A percentile compares a stretch with the other conserved stretches of the same genome.
phyloP scores from a whole-genome alignment of 306 rosid species.

The Glycine soja region DNA sequence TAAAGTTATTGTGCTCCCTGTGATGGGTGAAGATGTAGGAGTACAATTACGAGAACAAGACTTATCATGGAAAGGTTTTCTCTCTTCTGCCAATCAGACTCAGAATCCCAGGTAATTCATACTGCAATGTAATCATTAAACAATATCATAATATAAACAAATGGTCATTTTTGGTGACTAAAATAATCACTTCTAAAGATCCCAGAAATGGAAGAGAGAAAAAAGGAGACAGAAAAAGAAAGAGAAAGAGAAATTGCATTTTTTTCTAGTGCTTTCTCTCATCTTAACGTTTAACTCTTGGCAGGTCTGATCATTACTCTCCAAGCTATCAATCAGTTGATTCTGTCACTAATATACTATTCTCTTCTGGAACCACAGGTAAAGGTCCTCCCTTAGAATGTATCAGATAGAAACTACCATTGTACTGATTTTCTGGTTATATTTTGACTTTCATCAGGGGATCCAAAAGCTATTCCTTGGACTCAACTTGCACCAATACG shows the following conservation, averaged over 20 bases:
- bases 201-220: background rate
- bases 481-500: constrained; percentile 92
- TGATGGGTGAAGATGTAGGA: constrained; percentile 58
- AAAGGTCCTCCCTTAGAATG: constrained; percentile 24
- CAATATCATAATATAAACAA: constrained; percentile 12
- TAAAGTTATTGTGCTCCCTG: constrained; percentile 84
- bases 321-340: constrained; percentile 73
- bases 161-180: constrained; percentile 22
- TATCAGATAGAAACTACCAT: constrained; percentile 13
- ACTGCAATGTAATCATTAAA: constrained; percentile 1
- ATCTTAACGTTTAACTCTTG: constrained; percentile 41
- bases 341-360: constrained; percentile 76
- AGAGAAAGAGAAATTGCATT: background rate
- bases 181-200: constrained; percentile 22
- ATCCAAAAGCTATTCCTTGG: constrained; percentile 98
- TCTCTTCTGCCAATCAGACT: constrained; percentile 55
- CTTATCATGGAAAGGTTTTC: constrained; percentile 74
- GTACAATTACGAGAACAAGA: constrained; percentile 72
- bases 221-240: background rate
- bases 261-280: constrained; percentile 28
- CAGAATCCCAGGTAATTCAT: constrained; percentile 56
- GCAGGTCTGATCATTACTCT: constrained; percentile 71
- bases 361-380: constrained; percentile 99
- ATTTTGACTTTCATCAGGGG: constrained; percentile 63
- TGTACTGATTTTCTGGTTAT: constrained; percentile 37